These are phyloP conservation scores for Discostella stelligeroides DNA, from an alignment of 108 stramenopile genomes.

Conservation along the genomic window DNA sequence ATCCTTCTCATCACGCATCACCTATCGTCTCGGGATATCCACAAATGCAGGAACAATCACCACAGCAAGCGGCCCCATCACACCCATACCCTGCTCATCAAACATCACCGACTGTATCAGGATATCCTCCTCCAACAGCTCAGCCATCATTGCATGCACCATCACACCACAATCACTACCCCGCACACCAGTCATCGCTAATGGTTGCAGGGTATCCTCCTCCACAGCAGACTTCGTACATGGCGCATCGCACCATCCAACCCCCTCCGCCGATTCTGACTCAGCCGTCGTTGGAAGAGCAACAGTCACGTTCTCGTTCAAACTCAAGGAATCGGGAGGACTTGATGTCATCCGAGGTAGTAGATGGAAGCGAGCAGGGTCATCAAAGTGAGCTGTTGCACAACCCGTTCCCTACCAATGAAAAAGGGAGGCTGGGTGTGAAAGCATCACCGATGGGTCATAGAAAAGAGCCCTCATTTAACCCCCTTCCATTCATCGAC, in stretches of 20 bases:
- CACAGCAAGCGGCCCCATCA: neutral
- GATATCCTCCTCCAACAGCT: slow-evolving; percentile 31
- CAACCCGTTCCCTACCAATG: neutral
- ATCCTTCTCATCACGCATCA: no score
- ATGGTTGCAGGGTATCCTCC: slow-evolving; percentile 6
- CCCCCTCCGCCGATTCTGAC: no score
- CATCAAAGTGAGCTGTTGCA: slow-evolving; percentile 4
- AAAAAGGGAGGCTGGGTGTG: neutral
- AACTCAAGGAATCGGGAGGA: no score
- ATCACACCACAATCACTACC: neutral
- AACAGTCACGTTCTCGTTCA: slow-evolving; percentile 21
- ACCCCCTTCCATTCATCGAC: slow-evolving; percentile 9
- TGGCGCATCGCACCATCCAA: no score
- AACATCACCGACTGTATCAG: slow-evolving; percentile 5
- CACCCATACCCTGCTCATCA: neutral
- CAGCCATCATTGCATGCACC: slow-evolving; percentile 25
- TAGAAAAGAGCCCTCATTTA: slow-evolving; percentile 17
- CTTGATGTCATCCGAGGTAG: no score
- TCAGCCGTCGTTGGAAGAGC: slow-evolving; percentile 49
- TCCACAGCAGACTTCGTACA: slow-evolving; percentile 13
- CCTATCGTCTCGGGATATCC: no score
- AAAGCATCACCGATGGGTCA: slow-evolving; percentile 8
- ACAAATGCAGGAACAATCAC: no score
- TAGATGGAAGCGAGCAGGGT: no score
- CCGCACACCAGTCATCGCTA: neutral